Conservation (phyloP, 495 filamentous ascomycete genomes). For the Aspergillus conjunctus region DNA sequence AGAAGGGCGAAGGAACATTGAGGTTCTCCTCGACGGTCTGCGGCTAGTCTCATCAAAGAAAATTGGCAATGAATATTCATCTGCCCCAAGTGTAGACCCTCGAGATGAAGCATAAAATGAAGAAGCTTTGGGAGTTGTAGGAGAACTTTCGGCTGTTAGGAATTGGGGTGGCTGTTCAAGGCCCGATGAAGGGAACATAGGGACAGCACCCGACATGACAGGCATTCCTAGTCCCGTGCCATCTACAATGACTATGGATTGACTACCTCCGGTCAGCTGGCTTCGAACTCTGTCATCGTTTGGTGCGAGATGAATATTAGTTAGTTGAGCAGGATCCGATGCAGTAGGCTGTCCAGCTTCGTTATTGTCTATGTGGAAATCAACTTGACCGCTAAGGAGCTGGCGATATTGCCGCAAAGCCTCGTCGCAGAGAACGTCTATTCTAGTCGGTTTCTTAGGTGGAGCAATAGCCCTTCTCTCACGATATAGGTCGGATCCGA, state of each 20-base stretch:
- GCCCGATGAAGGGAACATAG: slow-evolving; percentile 10
- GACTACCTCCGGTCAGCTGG: slow-evolving; percentile 73
- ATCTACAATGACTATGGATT: slow-evolving; percentile 88
- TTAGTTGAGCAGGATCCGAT: slow-evolving; percentile 4
- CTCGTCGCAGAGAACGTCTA: slow-evolving; percentile 80
- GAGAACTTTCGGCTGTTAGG: slow-evolving; percentile 19
- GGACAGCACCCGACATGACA: slow-evolving; percentile 41
- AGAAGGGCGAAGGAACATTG: slow-evolving; percentile 24
- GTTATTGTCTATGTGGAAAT: slow-evolving; percentile 14
- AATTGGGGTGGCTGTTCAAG: slow-evolving; percentile 19
- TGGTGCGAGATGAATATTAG: slow-evolving; percentile 14
- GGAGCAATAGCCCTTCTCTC: slow-evolving; percentile 43
- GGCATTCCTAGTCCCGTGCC: slow-evolving; percentile 45
- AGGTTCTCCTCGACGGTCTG: slow-evolving; percentile 17
- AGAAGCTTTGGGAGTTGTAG: slow-evolving; percentile 20
- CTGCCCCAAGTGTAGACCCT: slow-evolving; percentile 31
- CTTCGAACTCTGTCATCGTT: slow-evolving; percentile 46
- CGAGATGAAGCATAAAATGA: slow-evolving; percentile 28
- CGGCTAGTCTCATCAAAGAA: slow-evolving; percentile 35
- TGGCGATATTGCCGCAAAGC: slow-evolving; percentile 64
- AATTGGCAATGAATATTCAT: slow-evolving; percentile 37
- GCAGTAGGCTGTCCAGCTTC: slow-evolving; percentile 8
- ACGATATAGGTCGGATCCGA: slow-evolving; percentile 48
- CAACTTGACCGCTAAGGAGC: slow-evolving; percentile 23
- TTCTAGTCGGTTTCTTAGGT: slow-evolving; percentile 47